Percentiles rank a stretch among this genome's conserved stretches.
Evolutionary conservation across 2,329 filamentous ascomycete genomes (phyloP).

Genomic region (Bipolaris victoriae): DNA sequence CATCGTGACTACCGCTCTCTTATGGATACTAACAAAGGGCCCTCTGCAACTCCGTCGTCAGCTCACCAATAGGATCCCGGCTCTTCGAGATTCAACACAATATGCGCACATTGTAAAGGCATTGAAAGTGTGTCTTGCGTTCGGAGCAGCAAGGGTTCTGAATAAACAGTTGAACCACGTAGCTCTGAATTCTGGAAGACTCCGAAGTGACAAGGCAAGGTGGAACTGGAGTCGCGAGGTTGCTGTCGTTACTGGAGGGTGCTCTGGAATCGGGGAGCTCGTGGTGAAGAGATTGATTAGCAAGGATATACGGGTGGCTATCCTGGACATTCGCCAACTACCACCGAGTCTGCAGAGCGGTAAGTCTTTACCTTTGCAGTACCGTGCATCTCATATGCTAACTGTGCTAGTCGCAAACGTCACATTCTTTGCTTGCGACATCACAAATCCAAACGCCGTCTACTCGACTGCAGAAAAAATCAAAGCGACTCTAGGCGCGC

Average conservation of each 20-base stretch:
- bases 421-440: slow-evolving; percentile 43
- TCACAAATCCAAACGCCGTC: slow-evolving; percentile 40
- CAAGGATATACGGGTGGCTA: slow-evolving; percentile 39
- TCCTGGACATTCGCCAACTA: slow-evolving; percentile 43
- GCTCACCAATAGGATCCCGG: slow-evolving; percentile 24
- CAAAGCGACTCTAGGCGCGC: slow-evolving; percentile 30
- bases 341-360: slow-evolving; percentile 36
- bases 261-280: slow-evolving; percentile 45
- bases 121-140: slow-evolving; percentile 39
- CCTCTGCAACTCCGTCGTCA: slow-evolving; percentile 34
- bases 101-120: slow-evolving; percentile 30
- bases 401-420: slow-evolving; percentile 34
- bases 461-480: slow-evolving; percentile 33
- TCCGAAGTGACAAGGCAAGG: slow-evolving; percentile 42
- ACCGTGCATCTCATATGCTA: background rate
- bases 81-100: slow-evolving; percentile 32
- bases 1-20: slow-evolving; percentile 35
- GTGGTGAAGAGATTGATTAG: slow-evolving; percentile 35
- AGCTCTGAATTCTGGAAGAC: slow-evolving; percentile 50
- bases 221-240: slow-evolving; percentile 45
- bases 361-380: slow-evolving; percentile 17
- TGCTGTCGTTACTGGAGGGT: slow-evolving; percentile 48
- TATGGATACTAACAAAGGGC: slow-evolving; percentile 41
- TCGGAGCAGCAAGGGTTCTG: slow-evolving; percentile 40
- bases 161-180: slow-evolving; percentile 40